phyloP scores from a whole-genome alignment of 768 basidiomycete genomes.

The Ramaria rubella region DNA sequence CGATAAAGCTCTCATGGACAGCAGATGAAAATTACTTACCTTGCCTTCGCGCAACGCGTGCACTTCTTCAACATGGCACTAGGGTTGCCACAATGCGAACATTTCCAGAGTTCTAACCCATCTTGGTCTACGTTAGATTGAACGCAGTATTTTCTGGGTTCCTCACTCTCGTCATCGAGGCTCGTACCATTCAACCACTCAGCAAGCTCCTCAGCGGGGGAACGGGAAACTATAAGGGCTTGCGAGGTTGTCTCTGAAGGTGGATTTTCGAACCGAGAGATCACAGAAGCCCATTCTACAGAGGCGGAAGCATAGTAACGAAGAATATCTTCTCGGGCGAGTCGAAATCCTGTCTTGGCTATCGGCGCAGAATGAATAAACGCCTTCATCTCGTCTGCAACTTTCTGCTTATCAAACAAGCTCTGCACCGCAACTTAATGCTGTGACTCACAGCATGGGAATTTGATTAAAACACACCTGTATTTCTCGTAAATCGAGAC shows the following conservation, averaged over 20 bases:
- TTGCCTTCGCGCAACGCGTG: constrained; percentile 35
- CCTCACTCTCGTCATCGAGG: constrained; percentile 30
- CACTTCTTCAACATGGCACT: constrained; percentile 53
- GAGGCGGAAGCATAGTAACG: constrained; percentile 4
- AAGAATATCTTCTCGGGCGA: constrained; percentile 15
- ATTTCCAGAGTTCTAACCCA: constrained; percentile 47
- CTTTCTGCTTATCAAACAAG: constrained; percentile 37
- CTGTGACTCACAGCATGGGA: too few relatives aligned
- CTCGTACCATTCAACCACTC: constrained; percentile 50
- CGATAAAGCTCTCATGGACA: neutral
- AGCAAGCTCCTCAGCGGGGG: constrained; percentile 49
- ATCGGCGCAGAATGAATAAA: constrained; percentile 38
- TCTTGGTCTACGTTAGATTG: constrained; percentile 42
- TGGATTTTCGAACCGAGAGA: constrained; percentile 31
- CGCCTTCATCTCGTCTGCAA: constrained; percentile 46
- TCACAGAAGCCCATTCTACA: constrained; percentile 19
- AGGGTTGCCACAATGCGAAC: constrained; percentile 61
- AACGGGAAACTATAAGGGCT: constrained; percentile 21
- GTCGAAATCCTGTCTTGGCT: constrained; percentile 45
- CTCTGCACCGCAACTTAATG: constrained; percentile 20
- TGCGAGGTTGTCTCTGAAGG: constrained; percentile 19
- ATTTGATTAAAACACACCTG: constrained; percentile 35
- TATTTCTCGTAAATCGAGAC: constrained; percentile 43
- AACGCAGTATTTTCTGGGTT: constrained; percentile 26
- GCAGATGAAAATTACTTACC: constrained; percentile 21